Percentiles rank a stretch among this genome's conserved stretches.
phyloP scores from a whole-genome alignment of 2,329 filamentous ascomycete species.

The Pyrenochaeta sp. region DNA sequence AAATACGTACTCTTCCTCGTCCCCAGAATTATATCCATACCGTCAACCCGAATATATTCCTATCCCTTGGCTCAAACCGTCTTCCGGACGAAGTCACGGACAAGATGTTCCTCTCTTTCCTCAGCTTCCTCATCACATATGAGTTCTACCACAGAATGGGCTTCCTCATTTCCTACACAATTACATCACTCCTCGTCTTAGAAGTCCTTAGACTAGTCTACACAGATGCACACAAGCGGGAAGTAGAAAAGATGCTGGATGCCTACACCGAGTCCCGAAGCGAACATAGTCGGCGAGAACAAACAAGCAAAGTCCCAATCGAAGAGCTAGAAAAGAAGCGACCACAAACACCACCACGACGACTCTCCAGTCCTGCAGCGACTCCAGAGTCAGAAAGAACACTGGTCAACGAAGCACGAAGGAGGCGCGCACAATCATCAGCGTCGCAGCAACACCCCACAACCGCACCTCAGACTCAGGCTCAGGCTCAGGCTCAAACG shows the following conservation, averaged over 20 bases:
- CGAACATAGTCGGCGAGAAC: background rate
- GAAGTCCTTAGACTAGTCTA: constrained; percentile 30
- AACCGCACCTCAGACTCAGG: background rate
- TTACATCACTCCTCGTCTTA: constrained; percentile 30
- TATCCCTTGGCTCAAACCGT: background rate
- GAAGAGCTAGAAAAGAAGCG: constrained; percentile 9
- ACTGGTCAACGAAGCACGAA: constrained; percentile 7
- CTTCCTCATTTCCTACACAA: constrained; percentile 35
- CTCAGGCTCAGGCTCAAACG: constrained; percentile 2
- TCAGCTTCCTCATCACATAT: constrained; percentile 16
- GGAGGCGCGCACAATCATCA: constrained; percentile 2
- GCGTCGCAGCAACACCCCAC: constrained; percentile 1
- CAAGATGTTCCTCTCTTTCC: constrained; percentile 1
- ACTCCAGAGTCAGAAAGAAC: constrained; percentile 6
- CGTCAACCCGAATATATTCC: background rate
- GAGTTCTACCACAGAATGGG: constrained; percentile 26
- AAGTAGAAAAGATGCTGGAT: constrained; percentile 33
- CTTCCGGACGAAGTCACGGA: background rate
- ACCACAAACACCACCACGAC: constrained; percentile 1
- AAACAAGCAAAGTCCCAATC: background rate
- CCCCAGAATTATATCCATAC: background rate
- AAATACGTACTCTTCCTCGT: background rate
- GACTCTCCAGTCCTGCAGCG: constrained; percentile 14
- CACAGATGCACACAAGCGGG: constrained; percentile 33
- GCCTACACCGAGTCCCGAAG: constrained; percentile 22